Evolutionary conservation across 2,329 filamentous ascomycete genomes (phyloP), one percentile per base, ranked within the genome.

Genomic region (Penicillium griseofulvum): DNA sequence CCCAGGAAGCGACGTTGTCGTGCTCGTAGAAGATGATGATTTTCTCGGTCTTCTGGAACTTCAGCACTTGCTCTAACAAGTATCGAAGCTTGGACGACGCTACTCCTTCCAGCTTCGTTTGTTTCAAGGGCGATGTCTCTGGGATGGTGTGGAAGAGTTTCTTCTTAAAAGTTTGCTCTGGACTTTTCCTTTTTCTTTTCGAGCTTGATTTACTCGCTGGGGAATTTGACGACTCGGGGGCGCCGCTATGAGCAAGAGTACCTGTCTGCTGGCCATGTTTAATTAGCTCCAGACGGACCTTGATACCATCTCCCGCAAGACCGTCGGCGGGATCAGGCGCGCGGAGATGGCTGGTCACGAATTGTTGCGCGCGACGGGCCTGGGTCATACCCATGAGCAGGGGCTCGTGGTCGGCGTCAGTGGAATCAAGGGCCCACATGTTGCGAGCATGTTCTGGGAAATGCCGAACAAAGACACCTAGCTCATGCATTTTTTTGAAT

Each of bases 21-120:
- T 89, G 88, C 57, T 96, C 91, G 70, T 96, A 97, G 71, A 97
- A 97, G 10, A 97, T 83, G 49, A 97, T 84, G 4, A 95, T 94
- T 72, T 97, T 96, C 66, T 96, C 91, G 0, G 81, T 74, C 1
- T 80, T 72, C 50, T 94, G 84, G 58, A 92, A 80, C 49, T 82
- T 78, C 5, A 86, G 72, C 12, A 97, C 85, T 31, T 84, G 81
- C 51, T 91, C 87, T 17, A 96, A 76, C 6, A 97, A 78, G 66
- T 97, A 96, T 3, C 89, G 92, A 3, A 97, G 79, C 71, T 97
- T 97, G 0, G 89, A 86, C 0, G 92, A 97, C 0, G 86, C 84
- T 0, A 92, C 96, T 4, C 90, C 91, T n/a, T 89, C 76, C 19
- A 96, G 79, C 51, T 75, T 81, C 0, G 88, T 84, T 33, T 78